phyloP scores from a whole-genome alignment of 306 rosid species.

The Sesbania bispinosa region DNA sequence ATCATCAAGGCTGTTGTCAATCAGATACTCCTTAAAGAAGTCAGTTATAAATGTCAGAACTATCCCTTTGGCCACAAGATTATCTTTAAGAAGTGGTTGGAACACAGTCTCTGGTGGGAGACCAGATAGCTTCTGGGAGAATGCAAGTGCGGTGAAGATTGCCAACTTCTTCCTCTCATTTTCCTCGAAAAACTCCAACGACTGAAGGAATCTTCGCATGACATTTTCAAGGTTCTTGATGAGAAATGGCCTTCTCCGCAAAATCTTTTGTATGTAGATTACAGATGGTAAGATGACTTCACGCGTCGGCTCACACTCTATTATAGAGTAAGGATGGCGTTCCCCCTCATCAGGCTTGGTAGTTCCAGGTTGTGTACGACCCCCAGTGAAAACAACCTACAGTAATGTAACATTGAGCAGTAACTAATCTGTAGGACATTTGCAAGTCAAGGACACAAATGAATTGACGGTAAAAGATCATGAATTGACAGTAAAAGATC shows the following conservation, averaged over 20 bases:
- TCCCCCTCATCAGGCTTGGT: constrained; percentile 99
- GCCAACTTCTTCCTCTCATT: constrained; percentile 98
- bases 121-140: constrained; percentile 98
- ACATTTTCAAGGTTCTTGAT: constrained; percentile 98
- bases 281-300: constrained; percentile 86
- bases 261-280: constrained; percentile 86
- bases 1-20: constrained; percentile 96
- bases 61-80: constrained; percentile 98
- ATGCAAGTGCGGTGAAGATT: constrained; percentile 97
- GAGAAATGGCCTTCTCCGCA: constrained; percentile 93
- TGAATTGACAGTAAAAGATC: background rate
- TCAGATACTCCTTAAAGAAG: constrained; percentile 92
- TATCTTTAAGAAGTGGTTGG: constrained; percentile 97
- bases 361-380: constrained; percentile 99
- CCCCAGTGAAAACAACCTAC: constrained; percentile 96
- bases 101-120: constrained; percentile 97
- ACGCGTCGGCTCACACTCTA: constrained; percentile 80
- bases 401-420: background rate
- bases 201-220: constrained; percentile 91
- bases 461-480: too few species aligned
- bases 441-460: background rate
- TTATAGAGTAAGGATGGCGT: constrained; percentile 88
- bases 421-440: background rate
- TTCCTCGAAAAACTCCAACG: constrained; percentile 97
- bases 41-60: constrained; percentile 87